Conservation (phyloP, 2,329 filamentous ascomycete genomes). For the Neonectria faginata region DNA sequence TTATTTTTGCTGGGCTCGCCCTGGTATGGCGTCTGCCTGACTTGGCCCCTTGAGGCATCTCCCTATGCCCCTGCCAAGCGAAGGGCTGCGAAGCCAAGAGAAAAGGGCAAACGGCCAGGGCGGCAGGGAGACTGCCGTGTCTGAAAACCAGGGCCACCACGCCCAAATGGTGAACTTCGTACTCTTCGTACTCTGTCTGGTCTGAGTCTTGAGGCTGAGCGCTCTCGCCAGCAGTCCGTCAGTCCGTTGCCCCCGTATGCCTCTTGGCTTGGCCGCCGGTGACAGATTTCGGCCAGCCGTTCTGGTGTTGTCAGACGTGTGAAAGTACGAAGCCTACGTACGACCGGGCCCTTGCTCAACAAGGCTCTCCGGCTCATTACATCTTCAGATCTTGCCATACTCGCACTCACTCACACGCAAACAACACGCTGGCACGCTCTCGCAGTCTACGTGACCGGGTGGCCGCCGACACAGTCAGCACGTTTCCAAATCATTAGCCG, state of each 20-base stretch:
- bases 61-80: slow-evolving; percentile 24
- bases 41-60: slow-evolving; percentile 37
- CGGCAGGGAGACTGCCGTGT: slow-evolving; percentile 26
- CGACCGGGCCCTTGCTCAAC: slow-evolving; percentile 19
- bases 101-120: slow-evolving; percentile 34
- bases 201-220: no score
- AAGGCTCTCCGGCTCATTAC: slow-evolving; percentile 1
- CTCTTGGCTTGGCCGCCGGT: slow-evolving; percentile 19
- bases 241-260: slow-evolving; percentile 5
- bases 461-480: slow-evolving; percentile 17
- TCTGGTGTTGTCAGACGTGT: slow-evolving; percentile 12
- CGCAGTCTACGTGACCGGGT: neutral
- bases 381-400: no score
- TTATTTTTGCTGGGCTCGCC: slow-evolving; percentile 28
- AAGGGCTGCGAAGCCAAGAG: slow-evolving; percentile 3
- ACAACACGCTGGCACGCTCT: neutral
- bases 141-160: slow-evolving; percentile 24
- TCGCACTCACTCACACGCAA: slow-evolving; percentile 1
- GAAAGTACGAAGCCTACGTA: slow-evolving; percentile 20
- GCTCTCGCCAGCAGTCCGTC: neutral
- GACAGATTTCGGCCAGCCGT: slow-evolving; percentile 16
- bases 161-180: neutral
- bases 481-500: slow-evolving; percentile 2
- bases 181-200: no score
- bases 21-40: slow-evolving; percentile 37